Evolutionary conservation across 2,329 filamentous ascomycete species (phyloP), one percentile per base, ranked within the genome.

Genomic region (Ceratocystis variospora): DNA sequence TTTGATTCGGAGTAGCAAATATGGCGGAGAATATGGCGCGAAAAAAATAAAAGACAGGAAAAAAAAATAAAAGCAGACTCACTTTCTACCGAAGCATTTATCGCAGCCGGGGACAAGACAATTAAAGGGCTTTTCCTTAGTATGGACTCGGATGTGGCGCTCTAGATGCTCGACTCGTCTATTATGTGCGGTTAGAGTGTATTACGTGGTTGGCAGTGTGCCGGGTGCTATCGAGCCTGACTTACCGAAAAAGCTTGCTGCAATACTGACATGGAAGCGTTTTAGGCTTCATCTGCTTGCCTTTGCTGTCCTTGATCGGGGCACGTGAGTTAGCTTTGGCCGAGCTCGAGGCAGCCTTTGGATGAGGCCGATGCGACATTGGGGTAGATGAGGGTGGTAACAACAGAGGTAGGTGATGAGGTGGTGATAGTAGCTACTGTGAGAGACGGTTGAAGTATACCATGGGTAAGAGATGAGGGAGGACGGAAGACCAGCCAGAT

Each of bases 91-190:
- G 75, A 85, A 86, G 1, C 79, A 83, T 75, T 85, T 85, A 62
- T 83, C 82, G 74, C 83, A 86, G 53, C 80, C 78, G 72, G 79
- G 79, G 80, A 82, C 84, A 69, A 72, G 77, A 70, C 83, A 86
- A 63, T 80, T 78, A 72, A 85, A 86, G 7, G 83, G 83, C 73
- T 85, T 85, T 75, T 85, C 83, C 71, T 85, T 85, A 70, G 83
- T 86, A 74, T 86, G 83, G 44, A 82, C 85, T 69, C 83, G 79
- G 73, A 85, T 82, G 73, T 86, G 83, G 72, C 83, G 78, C 73
- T 85, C 82, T 64, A 86, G 81, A 74, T 86, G 83, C 73, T 86
- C 83, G 70, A 85, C 82, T 71, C 83, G 82, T 73, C 83, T 84
- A 74, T 74, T 74, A 70, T 71, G 68, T 72, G 68, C 7, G 17